Base-by-base conservation (phyloP, 257 asterid genomes). In the Jaltomata sinuosa region DNA sequence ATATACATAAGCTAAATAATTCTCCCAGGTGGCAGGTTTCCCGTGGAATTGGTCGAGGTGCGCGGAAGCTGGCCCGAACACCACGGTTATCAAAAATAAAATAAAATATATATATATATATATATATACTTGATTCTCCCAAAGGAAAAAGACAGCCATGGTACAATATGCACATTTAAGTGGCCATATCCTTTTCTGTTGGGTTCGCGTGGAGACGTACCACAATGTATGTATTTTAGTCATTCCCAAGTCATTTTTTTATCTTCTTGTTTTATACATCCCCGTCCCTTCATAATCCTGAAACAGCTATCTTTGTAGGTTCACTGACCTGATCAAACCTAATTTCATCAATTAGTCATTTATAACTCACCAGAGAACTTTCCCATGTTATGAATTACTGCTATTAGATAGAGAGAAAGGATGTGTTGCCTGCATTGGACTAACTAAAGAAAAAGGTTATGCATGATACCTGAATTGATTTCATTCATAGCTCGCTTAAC, bases 401-500 rank as follows among this genome's bases (percentile, higher is more conserved):
- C 59, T 47, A 47, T 25, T 47, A 45, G 61, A 47, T 15, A 47
- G 38, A 76, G 61, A 9, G 57, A 45, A 74, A 45, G 36, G 81
- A 47, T 29, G 22, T 45, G 15, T 74, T 47, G 34, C 27, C 62
- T 9, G 7, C 81, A 77, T 77, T 18, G 14, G 1, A 49, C 45
- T 29, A 47, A 27, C 61, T 77, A 15, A 77, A 77, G 62, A 21
- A 10, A 49, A 11, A 77, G 47, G 62, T 18, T 52, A 11, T 36
- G 80, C 34, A 34, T 8, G 49, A 81, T 86, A 89, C 91, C 91
- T 67, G 98, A 94, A 57, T 94, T 94, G 42, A 94, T 94, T 89
- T 94, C 97, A 52, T 94, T 92, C 98, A 94, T 94, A 82, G 98
- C 94, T 82, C 96, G 89, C 91, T 93, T 93, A 57, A 94, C 97